Percentiles rank a stretch among this genome's conserved stretches.
Evolutionary conservation across 208 protist species (phyloP).

Genomic region (Crithidia mellificae): DNA sequence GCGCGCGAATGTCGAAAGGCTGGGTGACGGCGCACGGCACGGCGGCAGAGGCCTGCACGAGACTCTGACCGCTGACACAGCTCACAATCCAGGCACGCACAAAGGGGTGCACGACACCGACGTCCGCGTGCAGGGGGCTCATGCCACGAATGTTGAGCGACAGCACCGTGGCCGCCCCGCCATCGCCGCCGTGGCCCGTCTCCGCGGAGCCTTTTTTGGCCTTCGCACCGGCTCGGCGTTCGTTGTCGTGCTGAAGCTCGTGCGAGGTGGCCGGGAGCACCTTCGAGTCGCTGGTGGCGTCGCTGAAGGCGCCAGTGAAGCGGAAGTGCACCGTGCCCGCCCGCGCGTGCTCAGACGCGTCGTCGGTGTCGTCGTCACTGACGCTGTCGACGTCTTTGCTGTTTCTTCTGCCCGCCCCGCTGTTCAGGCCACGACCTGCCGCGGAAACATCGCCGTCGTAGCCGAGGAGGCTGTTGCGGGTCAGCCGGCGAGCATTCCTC

Average conservation of each 20-base stretch:
- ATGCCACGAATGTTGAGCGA: conserved; percentile 66
- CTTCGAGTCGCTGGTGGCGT: conserved; percentile 4
- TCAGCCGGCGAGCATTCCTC: background rate
- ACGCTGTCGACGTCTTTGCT: too few relatives aligned
- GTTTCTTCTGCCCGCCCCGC: too few relatives aligned
- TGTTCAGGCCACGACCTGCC: too few relatives aligned
- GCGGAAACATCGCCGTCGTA: background rate
- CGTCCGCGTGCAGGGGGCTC: conserved; percentile 71
- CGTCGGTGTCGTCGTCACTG: background rate
- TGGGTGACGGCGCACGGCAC: conserved; percentile 65
- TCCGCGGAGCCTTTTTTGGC: background rate
- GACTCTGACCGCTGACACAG: conserved; percentile 51
- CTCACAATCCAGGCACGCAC: conserved; percentile 84
- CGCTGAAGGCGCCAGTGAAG: conserved; percentile 35
- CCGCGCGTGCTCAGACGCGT: background rate
- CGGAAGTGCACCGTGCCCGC: conserved; percentile 19
- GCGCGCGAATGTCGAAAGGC: conserved; percentile 74
- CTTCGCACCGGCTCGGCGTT: too few relatives aligned
- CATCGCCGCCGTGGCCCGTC: background rate
- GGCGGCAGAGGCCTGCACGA: conserved; percentile 28
- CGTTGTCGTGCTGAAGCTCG: background rate
- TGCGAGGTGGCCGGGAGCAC: background rate
- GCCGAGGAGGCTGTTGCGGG: background rate
- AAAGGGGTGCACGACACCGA: conserved; percentile 73
- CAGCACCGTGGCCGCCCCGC: conserved; percentile 28